phyloP scores from a whole-genome alignment of 768 basidiomycete species.

The Tricholoma bakamatsutake region DNA sequence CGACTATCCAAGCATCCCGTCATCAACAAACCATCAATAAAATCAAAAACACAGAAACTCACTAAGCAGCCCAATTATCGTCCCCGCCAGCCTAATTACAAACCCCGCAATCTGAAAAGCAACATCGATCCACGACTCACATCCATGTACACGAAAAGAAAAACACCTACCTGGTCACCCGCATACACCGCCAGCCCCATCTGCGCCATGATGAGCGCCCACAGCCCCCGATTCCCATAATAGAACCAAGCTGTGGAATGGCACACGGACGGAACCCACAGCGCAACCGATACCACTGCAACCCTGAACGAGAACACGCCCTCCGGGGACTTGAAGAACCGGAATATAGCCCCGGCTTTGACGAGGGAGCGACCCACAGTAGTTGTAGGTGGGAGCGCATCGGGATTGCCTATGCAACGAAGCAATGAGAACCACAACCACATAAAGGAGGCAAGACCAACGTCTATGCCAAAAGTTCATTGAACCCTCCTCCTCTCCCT shows the following conservation, averaged over 20 bases:
- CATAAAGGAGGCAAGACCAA: neutral
- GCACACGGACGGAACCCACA: slow-evolving; percentile 38
- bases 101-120: slow-evolving; percentile 27
- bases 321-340: slow-evolving; percentile 35
- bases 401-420: slow-evolving; percentile 26
- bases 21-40: neutral
- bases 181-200: slow-evolving; percentile 36
- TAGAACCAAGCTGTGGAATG: slow-evolving; percentile 34
- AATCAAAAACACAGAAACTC: slow-evolving; percentile 3
- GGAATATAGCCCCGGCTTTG: slow-evolving; percentile 25
- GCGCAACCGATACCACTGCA: slow-evolving; percentile 33
- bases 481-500: slow-evolving; percentile 13
- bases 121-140: neutral
- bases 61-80: slow-evolving; percentile 30
- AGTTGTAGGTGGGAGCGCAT: slow-evolving; percentile 35
- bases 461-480: slow-evolving; percentile 9
- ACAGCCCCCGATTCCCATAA: slow-evolving; percentile 36
- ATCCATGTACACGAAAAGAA: neutral
- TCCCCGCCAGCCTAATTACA: slow-evolving; percentile 28
- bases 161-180: slow-evolving; percentile 32
- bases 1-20: slow-evolving; percentile 16
- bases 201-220: slow-evolving; percentile 43
- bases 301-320: slow-evolving; percentile 36
- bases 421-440: neutral
- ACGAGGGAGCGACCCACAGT: slow-evolving; percentile 27